phyloP scores from a whole-genome alignment of 345 rosid species.

The Theobroma cacao region DNA sequence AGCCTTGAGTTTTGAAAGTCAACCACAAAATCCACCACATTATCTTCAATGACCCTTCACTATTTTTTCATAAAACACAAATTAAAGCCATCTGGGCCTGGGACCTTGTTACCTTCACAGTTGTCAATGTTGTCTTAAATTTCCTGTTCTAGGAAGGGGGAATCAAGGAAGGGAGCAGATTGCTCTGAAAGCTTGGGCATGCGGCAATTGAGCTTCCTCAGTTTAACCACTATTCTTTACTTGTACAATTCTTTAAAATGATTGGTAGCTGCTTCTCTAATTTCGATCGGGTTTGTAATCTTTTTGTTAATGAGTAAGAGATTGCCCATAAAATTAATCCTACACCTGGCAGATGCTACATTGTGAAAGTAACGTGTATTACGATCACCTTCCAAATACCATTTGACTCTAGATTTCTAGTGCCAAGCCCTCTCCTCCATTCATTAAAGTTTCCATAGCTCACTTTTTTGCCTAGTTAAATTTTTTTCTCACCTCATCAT shows the following conservation, averaged over 20 bases:
- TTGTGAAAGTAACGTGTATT: not conserved
- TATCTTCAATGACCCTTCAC: not conserved
- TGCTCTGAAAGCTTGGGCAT: not conserved
- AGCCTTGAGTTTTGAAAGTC: not conserved
- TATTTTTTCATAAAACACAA: no score
- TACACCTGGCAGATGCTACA: not conserved
- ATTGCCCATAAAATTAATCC: not conserved
- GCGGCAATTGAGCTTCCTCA: not conserved
- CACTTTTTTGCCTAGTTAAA: not conserved
- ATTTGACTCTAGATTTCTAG: not conserved
- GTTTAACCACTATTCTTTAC: not conserved
- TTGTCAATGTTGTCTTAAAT: not conserved
- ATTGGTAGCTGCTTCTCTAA: no score
- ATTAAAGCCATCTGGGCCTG: not conserved
- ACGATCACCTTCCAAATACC: not conserved
- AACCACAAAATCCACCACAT: not conserved
- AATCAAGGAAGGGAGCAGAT: no score
- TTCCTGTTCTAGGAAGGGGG: no score
- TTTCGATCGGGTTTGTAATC: not conserved
- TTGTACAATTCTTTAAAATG: not conserved
- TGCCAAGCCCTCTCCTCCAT: not conserved
- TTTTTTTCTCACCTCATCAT: no score
- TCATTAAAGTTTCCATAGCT: no score
- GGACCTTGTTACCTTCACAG: not conserved
- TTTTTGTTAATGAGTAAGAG: not conserved